phyloP scores from a whole-genome alignment of 805 yeast genomes.

The Pichia cephalocereana region DNA sequence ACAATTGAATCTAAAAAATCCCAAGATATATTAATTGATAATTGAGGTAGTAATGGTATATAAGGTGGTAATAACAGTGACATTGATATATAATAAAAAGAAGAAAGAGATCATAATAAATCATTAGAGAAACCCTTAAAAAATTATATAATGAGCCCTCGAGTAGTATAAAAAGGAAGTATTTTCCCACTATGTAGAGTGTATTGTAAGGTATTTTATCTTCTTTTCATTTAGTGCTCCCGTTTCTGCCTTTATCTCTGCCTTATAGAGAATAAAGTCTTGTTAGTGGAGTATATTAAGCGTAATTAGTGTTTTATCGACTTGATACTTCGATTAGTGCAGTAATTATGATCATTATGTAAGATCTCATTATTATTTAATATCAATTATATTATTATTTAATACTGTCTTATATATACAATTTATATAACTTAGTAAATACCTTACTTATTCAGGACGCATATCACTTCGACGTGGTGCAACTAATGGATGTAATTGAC shows the following conservation, averaged over 20 bases:
- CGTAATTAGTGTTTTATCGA: conserved; percentile 9
- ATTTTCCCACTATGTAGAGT: too few relatives aligned
- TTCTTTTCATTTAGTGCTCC: conserved; percentile 13
- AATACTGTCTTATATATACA: not conserved
- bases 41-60: not conserved
- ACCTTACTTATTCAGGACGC: conserved; percentile 52
- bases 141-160: not conserved
- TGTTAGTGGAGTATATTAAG: conserved; percentile 25
- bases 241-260: conserved; percentile 24
- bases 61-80: not conserved
- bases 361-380: not conserved
- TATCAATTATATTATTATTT: conserved; percentile 29
- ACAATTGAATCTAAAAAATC: not conserved
- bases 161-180: not conserved
- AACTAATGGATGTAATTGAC: conserved; percentile 85
- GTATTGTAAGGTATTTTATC: too few relatives aligned
- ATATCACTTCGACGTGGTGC: conserved; percentile 84
- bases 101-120: not conserved
- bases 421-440: not conserved
- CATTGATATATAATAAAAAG: not conserved
- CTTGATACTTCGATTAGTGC: conserved; percentile 17
- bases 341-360: not conserved
- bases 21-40: not conserved
- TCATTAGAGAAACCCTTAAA: not conserved
- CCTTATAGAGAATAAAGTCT: conserved; percentile 24